phyloP scores from a whole-genome alignment of 2,329 filamentous ascomycete genomes.

The Stagonosporopsis tanaceti region DNA sequence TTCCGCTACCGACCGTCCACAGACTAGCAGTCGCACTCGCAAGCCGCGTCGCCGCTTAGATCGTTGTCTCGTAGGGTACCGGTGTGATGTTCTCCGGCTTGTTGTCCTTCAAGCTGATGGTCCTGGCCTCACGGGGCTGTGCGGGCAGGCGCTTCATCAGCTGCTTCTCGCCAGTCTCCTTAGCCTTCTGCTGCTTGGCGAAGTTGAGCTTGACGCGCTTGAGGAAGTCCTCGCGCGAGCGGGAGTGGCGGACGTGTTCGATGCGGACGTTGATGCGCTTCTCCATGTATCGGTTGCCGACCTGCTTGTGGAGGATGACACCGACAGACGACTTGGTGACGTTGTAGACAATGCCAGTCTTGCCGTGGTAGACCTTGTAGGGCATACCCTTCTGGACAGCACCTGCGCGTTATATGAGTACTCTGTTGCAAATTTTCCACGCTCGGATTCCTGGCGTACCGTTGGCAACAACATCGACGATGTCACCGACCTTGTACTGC shows the following conservation, averaged over 20 bases:
- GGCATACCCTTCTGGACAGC: slow-evolving; percentile 73
- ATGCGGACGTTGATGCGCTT: slow-evolving; percentile 99
- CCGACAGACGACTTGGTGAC: slow-evolving; percentile 97
- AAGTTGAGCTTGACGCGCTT: slow-evolving; percentile 97
- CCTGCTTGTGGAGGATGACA: slow-evolving; percentile 97
- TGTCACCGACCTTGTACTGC: slow-evolving; percentile 97
- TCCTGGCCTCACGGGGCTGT: slow-evolving; percentile 80
- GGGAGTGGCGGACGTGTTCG: slow-evolving; percentile 94
- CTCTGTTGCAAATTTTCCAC: slow-evolving; percentile 15
- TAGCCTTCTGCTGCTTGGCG: slow-evolving; percentile 89
- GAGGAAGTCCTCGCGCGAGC: slow-evolving; percentile 96
- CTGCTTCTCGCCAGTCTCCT: slow-evolving; percentile 84
- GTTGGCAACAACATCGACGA: slow-evolving; percentile 98
- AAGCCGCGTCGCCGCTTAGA: slow-evolving; percentile 67
- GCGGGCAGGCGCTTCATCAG: slow-evolving; percentile 91
- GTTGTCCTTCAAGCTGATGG: slow-evolving; percentile 81
- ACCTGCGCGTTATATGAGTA: slow-evolving; percentile 33
- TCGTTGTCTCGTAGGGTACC: slow-evolving; percentile 97
- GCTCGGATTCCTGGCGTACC: slow-evolving; percentile 72
- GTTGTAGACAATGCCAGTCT: slow-evolving; percentile 95
- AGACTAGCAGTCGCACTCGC: slow-evolving; percentile 4
- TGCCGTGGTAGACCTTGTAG: slow-evolving; percentile 99
- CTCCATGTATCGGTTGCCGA: slow-evolving; percentile 99
- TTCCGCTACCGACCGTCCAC: not conserved
- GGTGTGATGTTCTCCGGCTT: slow-evolving; percentile 90